phyloP scores from a whole-genome alignment of 1,284 basidiomycete genomes.

The Boletus mariae region DNA sequence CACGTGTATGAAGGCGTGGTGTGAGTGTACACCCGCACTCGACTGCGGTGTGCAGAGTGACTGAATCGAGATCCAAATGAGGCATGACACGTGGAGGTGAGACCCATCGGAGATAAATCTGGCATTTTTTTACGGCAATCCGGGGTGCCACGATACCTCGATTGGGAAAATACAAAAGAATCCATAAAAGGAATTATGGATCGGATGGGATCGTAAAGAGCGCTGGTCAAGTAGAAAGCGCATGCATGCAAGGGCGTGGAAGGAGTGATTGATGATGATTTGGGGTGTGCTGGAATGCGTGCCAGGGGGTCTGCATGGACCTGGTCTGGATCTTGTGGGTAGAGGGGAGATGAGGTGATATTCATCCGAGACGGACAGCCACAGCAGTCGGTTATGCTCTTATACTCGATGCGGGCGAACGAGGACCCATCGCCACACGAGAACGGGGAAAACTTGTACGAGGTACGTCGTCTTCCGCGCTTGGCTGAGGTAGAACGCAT shows the following conservation, averaged over 20 bases:
- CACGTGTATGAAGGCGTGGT: constrained; percentile 23
- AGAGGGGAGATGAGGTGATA: constrained; percentile 22
- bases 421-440: constrained; percentile 13
- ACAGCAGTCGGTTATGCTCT: constrained; percentile 14
- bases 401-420: constrained; percentile 12
- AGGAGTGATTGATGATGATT: constrained; percentile 17
- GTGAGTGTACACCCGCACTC: constrained; percentile 13
- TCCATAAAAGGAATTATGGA: constrained; percentile 18
- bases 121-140: constrained; percentile 27
- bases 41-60: constrained; percentile 23
- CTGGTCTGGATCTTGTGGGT: constrained; percentile 27
- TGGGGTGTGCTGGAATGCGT: constrained; percentile 24
- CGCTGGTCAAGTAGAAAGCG: background rate
- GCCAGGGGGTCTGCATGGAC: constrained; percentile 12
- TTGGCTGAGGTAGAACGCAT: background rate
- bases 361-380: constrained; percentile 21
- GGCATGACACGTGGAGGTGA: constrained; percentile 25
- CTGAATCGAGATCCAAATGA: constrained; percentile 24
- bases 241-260: constrained; percentile 26
- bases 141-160: constrained; percentile 29
- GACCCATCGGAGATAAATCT: constrained; percentile 33
- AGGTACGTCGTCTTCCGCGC: constrained; percentile 23
- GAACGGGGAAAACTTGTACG: background rate
- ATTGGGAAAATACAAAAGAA: constrained; percentile 21
- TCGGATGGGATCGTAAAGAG: constrained; percentile 19